Evolutionary conservation across 495 filamentous ascomycete species (phyloP).

Genomic region (Aspergillus nanangensis): DNA sequence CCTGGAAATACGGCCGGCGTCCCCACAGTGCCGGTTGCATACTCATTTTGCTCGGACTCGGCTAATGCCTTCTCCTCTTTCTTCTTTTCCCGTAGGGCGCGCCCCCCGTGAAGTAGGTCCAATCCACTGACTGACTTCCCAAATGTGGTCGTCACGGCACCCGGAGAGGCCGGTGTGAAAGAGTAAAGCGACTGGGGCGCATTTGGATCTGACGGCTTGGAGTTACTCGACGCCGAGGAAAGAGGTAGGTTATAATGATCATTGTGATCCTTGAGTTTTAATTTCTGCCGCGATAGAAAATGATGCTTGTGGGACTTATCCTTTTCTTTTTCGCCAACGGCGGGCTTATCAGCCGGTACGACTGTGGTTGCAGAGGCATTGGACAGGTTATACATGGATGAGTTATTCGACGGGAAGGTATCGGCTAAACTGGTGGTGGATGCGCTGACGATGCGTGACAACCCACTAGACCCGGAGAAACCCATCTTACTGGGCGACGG

Average conservation of each 20-base stretch:
- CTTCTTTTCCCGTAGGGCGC: slow-evolving; percentile 83
- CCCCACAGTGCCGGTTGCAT: slow-evolving; percentile 19
- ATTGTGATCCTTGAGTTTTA: slow-evolving; percentile 81
- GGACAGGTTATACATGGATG: slow-evolving; percentile 73
- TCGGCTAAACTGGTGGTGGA: slow-evolving; percentile 76
- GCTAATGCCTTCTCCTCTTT: slow-evolving; percentile 70
- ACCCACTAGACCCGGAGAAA: slow-evolving; percentile 49
- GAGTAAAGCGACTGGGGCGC: slow-evolving; percentile 84
- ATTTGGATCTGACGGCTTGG: slow-evolving; percentile 75
- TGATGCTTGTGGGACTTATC: slow-evolving; percentile 66
- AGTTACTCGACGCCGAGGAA: slow-evolving; percentile 88
- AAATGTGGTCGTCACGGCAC: slow-evolving; percentile 61
- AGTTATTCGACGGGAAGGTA: slow-evolving; percentile 50
- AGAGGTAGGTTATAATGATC: slow-evolving; percentile 69
- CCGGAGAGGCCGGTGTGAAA: slow-evolving; percentile 69
- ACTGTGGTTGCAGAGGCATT: slow-evolving; percentile 86
- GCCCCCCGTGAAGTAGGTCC: slow-evolving; percentile 80
- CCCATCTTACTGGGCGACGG: slow-evolving; percentile 81
- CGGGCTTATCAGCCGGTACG: slow-evolving; percentile 38
- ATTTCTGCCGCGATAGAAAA: slow-evolving; percentile 86
- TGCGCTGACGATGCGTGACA: slow-evolving; percentile 63
- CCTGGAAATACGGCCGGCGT: slow-evolving; percentile 29
- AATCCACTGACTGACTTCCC: slow-evolving; percentile 76
- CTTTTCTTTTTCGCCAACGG: slow-evolving; percentile 19
- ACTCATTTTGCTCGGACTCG: slow-evolving; percentile 41